Evolutionary conservation across 495 filamentous ascomycete genomes (phyloP), one percentile per base, ranked within the genome.

Genomic region (Penicillium maclennaniae): DNA sequence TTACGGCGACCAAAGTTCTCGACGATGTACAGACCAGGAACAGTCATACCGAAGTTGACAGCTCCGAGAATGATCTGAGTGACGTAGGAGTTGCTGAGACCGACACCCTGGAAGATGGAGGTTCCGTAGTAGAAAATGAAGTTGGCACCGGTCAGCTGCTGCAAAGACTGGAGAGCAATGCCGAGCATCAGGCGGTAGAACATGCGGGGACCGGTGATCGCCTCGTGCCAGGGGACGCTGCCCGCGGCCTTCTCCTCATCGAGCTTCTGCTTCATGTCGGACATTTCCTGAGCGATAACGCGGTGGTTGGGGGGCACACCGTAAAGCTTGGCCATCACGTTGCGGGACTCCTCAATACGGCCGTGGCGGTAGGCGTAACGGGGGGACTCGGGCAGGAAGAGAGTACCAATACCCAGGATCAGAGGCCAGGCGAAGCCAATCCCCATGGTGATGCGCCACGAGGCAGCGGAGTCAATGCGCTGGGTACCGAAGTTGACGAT

Each of bases 71-170:
- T 89, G 57, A 92, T 87, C 54, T 84, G 81, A 21, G 86, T 89
- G 23, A 87, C 71, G 70, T 83, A 89, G 56, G 77, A 79, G 70
- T 90, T 82, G 51, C 67, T 73, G 36, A 91, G 72, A 63, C 86
- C 87, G 3, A 86, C 83, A 31, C 84, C 80, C 21, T 72, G 58
- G 72, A 92, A 92, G 70, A 87, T 84, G 46, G 74, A 81, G 56
- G 86, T 87, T 43, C 87, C 86, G 66, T 88, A 91, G 72, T 90
- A 90, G 74, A 91, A 90, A 70, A 89, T 85, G 74, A 87, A 91
- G 69, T 90, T 91, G 53, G 83, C 86, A 45, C 85, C 84, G 31
- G 84, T 85, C 14, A 87, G 72, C 66, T 89, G 88, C 60, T 90
- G 87, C 27, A 87, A 77, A 9, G 83, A 81, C 68, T 91, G 88